Base-by-base conservation (phyloP, 768 basidiomycete genomes). In the Xerocomus potaroensis region DNA sequence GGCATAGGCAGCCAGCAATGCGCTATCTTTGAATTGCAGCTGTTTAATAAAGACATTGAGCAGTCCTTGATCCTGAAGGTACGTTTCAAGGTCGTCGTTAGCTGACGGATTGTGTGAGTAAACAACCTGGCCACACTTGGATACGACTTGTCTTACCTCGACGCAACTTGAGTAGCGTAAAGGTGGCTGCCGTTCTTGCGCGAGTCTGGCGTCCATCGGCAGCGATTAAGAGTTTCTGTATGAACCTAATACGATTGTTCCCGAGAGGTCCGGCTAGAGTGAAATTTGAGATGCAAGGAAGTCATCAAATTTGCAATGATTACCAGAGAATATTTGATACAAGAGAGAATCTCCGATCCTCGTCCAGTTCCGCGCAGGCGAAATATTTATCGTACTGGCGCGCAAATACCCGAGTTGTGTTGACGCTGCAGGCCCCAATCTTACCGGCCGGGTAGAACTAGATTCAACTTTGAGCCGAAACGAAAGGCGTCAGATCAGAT, bases 1-100 rank as follows among this genome's bases (percentile, higher is more conserved):
- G 29, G 51, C 54, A 47, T 53, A 49, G 3, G 54, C 54, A 21
- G 52, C 47, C 43, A 56, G 22, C 18, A 56, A 36, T 12, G 54
- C 53, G 11, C 51, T 56, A 7, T 54, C 41, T 26, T 37, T 50
- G 43, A 42, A 43, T 21, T 48, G 45, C 12, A 56, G 29, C 11
- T 54, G 54, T 21, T 21, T 43, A 22, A 56, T 39, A 5, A 56
- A 56, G 11, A 54, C 21, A 4, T 37, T 18, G 15, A 49, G 33
- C 12, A 48, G 21, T 2, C 43, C 36, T 29, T 41, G 31, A 6
- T 37, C 34, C 16, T 31, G 26, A 27, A 56, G 43, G 30, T 47
- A 44, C 6, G 18, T 24, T 23, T 44, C 34, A 16, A 53, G 24
- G 4, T 49, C 40, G 22, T 36, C 31, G 30, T 43, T 44, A 12